A percentile compares a stretch with the other conserved stretches of the same genome.
These are phyloP conservation scores for Botrytis fabae DNA, from an alignment of 2,329 filamentous ascomycete species.

Conservation along the genomic window DNA sequence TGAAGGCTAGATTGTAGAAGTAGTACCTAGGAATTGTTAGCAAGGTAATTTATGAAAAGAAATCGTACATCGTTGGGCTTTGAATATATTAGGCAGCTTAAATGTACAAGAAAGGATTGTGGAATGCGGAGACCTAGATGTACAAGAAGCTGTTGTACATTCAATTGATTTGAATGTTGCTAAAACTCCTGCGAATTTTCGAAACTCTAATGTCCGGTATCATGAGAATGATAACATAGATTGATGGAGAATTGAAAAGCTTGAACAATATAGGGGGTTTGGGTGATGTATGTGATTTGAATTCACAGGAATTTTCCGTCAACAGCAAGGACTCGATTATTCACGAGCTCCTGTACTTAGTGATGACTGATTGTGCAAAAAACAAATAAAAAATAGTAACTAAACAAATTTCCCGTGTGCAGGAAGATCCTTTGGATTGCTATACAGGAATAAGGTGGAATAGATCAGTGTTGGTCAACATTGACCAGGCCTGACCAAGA, in stretches of 20 bases:
- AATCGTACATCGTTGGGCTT: neutral
- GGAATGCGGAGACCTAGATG: neutral
- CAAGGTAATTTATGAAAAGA: neutral
- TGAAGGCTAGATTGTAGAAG: neutral
- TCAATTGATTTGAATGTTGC: neutral
- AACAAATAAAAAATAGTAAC: neutral
- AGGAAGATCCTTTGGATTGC: neutral
- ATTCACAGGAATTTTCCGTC: neutral
- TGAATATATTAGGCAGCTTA: neutral
- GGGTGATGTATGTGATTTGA: neutral
- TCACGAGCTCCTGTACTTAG: neutral
- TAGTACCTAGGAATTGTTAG: neutral
- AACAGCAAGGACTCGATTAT: neutral
- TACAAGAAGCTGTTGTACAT: neutral
- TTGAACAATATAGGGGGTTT: neutral
- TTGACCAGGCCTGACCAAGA: neutral
- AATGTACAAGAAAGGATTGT: neutral
- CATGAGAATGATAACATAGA: neutral
- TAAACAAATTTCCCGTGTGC: rapidly evolving
- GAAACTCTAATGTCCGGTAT: neutral
- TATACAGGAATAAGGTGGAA: neutral
- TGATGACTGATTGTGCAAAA: neutral
- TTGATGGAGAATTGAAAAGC: neutral
- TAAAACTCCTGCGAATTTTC: neutral
- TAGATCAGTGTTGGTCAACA: neutral